Conservation (phyloP, 2,329 filamentous ascomycete species). For the Aspergillus fumigatiaffinis region DNA sequence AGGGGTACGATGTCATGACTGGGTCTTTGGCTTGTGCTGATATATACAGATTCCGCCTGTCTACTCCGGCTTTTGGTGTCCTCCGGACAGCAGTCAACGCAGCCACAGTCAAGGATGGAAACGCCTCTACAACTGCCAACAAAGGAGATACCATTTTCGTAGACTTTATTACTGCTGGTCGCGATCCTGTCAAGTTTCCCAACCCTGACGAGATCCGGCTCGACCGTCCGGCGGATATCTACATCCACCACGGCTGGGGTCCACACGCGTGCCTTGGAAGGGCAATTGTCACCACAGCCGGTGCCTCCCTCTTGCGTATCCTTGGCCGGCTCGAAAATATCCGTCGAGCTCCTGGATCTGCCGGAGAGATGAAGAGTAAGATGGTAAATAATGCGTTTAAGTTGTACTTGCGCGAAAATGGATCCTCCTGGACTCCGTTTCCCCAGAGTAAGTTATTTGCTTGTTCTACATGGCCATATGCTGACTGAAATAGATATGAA, state of each 20-base stretch:
- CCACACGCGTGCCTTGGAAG: conserved; percentile 4
- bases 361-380: conserved; percentile 2
- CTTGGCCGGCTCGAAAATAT: background rate
- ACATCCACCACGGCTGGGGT: conserved; percentile 5
- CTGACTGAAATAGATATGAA: conserved; percentile 7
- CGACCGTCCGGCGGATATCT: conserved; percentile 3
- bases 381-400: background rate
- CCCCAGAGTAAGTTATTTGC: conserved; percentile 5
- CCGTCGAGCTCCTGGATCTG: background rate
- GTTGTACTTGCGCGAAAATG: conserved; percentile 5
- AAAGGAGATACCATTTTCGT: conserved; percentile 3
- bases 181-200: conserved; percentile 1
- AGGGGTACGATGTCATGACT: conserved; percentile 1
- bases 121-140: background rate
- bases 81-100: conserved; percentile 2
- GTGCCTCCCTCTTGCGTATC: conserved; percentile 1
- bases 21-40: background rate
- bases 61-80: conserved; percentile 10
- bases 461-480: background rate
- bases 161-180: conserved; percentile 3
- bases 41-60: conserved; percentile 8
- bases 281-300: conserved; percentile 1
- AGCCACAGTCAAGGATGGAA: background rate
- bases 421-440: conserved; percentile 3
- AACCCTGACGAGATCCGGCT: conserved; percentile 2